Conservation (phyloP, 139 green algal genomes). For the Chlorella vulgaris region DNA sequence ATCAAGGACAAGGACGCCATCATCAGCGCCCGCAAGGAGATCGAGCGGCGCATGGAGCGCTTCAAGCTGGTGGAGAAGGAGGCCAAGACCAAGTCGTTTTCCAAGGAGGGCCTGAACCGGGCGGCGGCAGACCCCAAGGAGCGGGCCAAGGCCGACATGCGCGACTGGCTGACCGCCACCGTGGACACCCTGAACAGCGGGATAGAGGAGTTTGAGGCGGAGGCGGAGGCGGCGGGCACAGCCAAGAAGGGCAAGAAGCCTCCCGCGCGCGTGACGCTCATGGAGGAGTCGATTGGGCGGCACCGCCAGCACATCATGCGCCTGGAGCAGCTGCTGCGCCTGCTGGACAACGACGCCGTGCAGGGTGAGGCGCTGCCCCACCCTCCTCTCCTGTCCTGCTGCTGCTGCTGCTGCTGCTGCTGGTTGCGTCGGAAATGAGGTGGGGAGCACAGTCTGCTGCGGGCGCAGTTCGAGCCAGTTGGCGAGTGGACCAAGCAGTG, state of each 20-base stretch:
- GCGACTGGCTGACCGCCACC: slow-evolving; percentile 92
- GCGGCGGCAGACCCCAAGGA: slow-evolving; percentile 87
- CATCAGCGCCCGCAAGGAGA: slow-evolving; percentile 82
- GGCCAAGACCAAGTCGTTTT: slow-evolving; percentile 96
- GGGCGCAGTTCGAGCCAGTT: too few relatives aligned
- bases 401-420: too few relatives aligned
- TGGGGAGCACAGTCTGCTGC: too few relatives aligned
- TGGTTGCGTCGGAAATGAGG: too few relatives aligned
- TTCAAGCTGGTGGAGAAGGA: slow-evolving; percentile 98
- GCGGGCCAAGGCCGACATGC: slow-evolving; percentile 76
- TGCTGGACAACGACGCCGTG: slow-evolving; percentile 94
- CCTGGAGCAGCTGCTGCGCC: slow-evolving; percentile 86
- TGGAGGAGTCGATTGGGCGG: slow-evolving; percentile 72
- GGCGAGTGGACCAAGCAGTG: too few relatives aligned
- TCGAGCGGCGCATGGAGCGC: slow-evolving; percentile 97
- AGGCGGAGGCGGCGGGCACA: slow-evolving; percentile 84
- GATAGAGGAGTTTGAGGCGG: slow-evolving; percentile 92
- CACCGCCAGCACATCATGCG: slow-evolving; percentile 85
- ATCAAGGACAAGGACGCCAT: slow-evolving; percentile 97
- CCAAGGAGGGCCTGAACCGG: slow-evolving; percentile 80
- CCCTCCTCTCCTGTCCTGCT: not conserved
- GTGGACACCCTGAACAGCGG: slow-evolving; percentile 82
- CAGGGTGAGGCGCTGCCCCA: not conserved
- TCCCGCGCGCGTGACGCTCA: slow-evolving; percentile 50
- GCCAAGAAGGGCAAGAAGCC: slow-evolving; percentile 79